A percentile compares a stretch with the other conserved stretches of the same genome.
phyloP scores from a whole-genome alignment of 805 yeast genomes.

The Yarrowia divulgata region DNA sequence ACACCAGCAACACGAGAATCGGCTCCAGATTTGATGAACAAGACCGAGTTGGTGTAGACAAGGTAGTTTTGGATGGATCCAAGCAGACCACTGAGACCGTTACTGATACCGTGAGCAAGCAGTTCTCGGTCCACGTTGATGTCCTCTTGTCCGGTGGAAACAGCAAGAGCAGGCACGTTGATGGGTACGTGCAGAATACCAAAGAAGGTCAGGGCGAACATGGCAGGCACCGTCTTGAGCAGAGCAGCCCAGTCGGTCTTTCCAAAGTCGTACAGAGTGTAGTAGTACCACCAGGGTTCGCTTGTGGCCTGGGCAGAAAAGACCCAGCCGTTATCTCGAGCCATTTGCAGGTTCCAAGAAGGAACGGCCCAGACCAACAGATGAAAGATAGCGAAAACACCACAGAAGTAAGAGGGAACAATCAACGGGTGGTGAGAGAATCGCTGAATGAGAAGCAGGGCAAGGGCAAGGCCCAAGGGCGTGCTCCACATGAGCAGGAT shows the following conservation, averaged over 20 bases:
- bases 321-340: conserved; percentile 84
- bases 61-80: conserved; percentile 95
- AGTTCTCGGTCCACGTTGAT: conserved; percentile 92
- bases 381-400: conserved; percentile 75
- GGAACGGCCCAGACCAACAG: conserved; percentile 70
- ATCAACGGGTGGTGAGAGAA: conserved; percentile 71
- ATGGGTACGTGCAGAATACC: conserved; percentile 97
- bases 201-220: conserved; percentile 94
- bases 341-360: conserved; percentile 62
- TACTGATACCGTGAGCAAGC: conserved; percentile 93
- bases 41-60: conserved; percentile 91
- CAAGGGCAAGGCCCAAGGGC: conserved; percentile 69
- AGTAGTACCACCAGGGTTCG: conserved; percentile 90
- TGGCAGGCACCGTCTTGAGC: conserved; percentile 78
- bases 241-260: conserved; percentile 79
- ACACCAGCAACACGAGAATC: conserved; percentile 88
- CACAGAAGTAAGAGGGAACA: conserved; percentile 81
- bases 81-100: conserved; percentile 77
- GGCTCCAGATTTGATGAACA: conserved; percentile 94
- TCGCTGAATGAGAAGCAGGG: conserved; percentile 69
- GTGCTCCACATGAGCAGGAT: conserved; percentile 70
- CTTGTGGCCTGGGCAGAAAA: conserved; percentile 68
- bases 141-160: conserved; percentile 77
- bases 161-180: conserved; percentile 96
- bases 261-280: conserved; percentile 70